phyloP scores from a whole-genome alignment of 495 filamentous ascomycete species.

The Lasiosphaeria hispida region DNA sequence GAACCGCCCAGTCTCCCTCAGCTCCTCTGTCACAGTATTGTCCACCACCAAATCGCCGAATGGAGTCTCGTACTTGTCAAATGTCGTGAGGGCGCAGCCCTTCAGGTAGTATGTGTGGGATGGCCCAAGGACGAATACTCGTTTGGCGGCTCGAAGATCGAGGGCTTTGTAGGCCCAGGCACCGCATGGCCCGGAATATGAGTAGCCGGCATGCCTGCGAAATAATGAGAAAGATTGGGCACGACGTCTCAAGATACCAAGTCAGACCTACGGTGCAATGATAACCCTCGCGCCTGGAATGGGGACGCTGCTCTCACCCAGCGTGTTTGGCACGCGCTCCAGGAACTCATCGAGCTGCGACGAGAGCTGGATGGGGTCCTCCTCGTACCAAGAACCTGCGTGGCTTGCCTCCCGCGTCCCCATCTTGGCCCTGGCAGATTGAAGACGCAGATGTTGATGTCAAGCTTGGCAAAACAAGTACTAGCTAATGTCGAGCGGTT shows the following conservation, averaged over 20 bases:
- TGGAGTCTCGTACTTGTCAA: slow-evolving; percentile 77
- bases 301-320: slow-evolving; percentile 63
- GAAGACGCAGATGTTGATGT: not conserved
- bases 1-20: slow-evolving; percentile 64
- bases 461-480: too few species aligned
- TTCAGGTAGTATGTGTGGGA: slow-evolving; percentile 84
- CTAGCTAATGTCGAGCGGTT: too few species aligned
- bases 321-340: slow-evolving; percentile 61
- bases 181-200: slow-evolving; percentile 90
- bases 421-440: slow-evolving; percentile 10
- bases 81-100: slow-evolving; percentile 72
- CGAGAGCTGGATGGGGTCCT: slow-evolving; percentile 55
- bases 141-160: slow-evolving; percentile 76
- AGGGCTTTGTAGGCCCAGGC: slow-evolving; percentile 93
- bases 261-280: slow-evolving; percentile 82
- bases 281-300: slow-evolving; percentile 78
- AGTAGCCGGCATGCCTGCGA: slow-evolving; percentile 87
- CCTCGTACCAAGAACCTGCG: slow-evolving; percentile 74
- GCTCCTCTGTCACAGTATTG: slow-evolving; percentile 57
- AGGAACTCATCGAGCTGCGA: slow-evolving; percentile 78
- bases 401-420: slow-evolving; percentile 62
- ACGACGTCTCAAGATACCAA: slow-evolving; percentile 3
- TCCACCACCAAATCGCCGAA: slow-evolving; percentile 80
- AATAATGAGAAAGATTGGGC: not conserved
- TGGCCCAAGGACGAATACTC: slow-evolving; percentile 90